Base-by-base conservation (phyloP, 2,329 filamentous ascomycete species). In the Emergomyces orientalis region DNA sequence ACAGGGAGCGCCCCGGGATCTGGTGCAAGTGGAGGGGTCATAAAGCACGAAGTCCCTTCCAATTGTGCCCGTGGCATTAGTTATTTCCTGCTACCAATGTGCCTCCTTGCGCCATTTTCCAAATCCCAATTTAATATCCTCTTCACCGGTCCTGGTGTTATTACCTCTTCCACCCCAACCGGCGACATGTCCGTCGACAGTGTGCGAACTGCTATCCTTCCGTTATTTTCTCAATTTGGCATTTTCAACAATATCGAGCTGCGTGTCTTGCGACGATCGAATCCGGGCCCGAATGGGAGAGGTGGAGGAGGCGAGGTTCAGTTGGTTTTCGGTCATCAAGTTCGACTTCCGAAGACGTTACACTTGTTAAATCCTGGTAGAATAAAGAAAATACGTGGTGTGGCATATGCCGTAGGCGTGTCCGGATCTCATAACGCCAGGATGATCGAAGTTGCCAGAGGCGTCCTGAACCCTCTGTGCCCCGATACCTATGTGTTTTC, bases 221-320 rank as follows among this genome's bases (percentile, higher is more conserved):
- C 94, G 3, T 80, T 97, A 22, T 97, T 91, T 77, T 89, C 88
- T 67, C 86, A 89, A 68, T 97, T 97, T 74, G 94, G 92, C 59
- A 96, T 99, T 67, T 87, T 87, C 66, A 86, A 91, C 66, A 84
- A 86, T 65, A 88, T 99, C 69, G 94, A 97, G 77, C 78, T 99
- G 55, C 81, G 91, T 39, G 87, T 97, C 6, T 78, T 97, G 65
- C 86, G 81, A 70, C 81, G 94, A 64, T 93, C 90, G 17, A 94
- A 91, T 73, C 83, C 88, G 0, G 90, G 90, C 0, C 81, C 84
- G 0, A 84, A 85, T 55, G 92, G 91, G 1, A 84, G 83, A 64
- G 90, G 91, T 34, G 94, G 93, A 47, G 91, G 90, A 51, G 94
- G 94, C 51, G 84, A 95, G 62, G 93, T 99, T n/a, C 92, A 97